Percentiles rank a stretch among this genome's conserved stretches.
Evolutionary conservation across 768 basidiomycete species (phyloP).

Genomic region (Cyclocybe aegerita): DNA sequence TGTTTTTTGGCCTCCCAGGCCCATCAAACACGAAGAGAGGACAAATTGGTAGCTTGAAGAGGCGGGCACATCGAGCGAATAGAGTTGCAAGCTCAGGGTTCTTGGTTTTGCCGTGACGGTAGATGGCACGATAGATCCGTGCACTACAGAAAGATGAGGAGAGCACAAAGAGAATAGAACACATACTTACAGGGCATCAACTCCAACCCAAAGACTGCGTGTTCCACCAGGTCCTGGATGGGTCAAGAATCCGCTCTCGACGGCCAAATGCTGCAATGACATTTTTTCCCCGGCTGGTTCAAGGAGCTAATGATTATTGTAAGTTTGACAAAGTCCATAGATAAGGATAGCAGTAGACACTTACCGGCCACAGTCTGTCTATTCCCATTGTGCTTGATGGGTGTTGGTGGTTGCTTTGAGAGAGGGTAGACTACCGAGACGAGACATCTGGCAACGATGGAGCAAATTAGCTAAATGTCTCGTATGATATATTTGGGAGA

Average conservation of each 20-base stretch:
- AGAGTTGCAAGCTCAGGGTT: conserved; percentile 14
- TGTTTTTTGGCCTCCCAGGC: background rate
- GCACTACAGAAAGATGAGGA: background rate
- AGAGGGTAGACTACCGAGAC: too few relatives aligned
- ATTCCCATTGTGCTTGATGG: too few relatives aligned
- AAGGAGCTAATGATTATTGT: too few relatives aligned
- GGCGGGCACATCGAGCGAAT: conserved; percentile 1
- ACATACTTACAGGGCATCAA: conserved; percentile 10
- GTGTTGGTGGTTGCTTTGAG: too few relatives aligned
- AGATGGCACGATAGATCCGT: conserved; percentile 10
- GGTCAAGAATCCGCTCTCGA: conserved; percentile 8
- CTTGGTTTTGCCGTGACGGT: conserved; percentile 2
- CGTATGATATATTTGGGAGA: too few relatives aligned
- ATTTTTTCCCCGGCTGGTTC: too few relatives aligned
- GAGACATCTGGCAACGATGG: too few relatives aligned
- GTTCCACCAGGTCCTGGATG: background rate
- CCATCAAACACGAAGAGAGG: conserved; percentile 6
- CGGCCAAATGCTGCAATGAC: background rate
- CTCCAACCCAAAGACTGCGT: conserved; percentile 6
- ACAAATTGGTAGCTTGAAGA: background rate
- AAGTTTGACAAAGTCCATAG: too few relatives aligned
- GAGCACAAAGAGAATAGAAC: too few relatives aligned
- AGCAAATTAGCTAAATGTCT: too few relatives aligned
- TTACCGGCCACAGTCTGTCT: too few relatives aligned
- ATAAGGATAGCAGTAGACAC: too few relatives aligned